Evolutionary conservation across 345 rosid genomes (phyloP).

Genomic region (Kandelia obovata): DNA sequence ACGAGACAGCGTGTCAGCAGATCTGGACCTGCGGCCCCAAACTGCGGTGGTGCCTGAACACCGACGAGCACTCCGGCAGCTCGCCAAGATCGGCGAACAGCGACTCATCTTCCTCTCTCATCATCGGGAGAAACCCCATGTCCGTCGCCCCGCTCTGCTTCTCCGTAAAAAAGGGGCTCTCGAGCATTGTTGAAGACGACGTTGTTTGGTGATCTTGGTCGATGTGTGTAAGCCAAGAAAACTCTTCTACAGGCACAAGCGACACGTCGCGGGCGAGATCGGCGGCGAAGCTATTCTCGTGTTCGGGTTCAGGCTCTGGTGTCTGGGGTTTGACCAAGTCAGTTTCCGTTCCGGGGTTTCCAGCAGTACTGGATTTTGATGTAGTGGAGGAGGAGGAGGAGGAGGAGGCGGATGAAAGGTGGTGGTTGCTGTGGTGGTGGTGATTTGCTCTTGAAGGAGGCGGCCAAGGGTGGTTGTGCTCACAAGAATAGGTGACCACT

Average conservation of each 20-base stretch:
- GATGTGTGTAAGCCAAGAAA: slow-evolving; percentile 79
- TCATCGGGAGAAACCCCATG: slow-evolving; percentile 37
- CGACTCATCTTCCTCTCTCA: slow-evolving; percentile 70
- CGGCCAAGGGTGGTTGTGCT: slow-evolving; percentile 95
- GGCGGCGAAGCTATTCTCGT: slow-evolving; percentile 43
- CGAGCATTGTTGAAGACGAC: slow-evolving; percentile 63
- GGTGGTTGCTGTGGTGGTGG: slow-evolving; percentile 26
- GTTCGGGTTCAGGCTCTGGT: slow-evolving; percentile 27
- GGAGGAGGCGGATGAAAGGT: slow-evolving; percentile 6
- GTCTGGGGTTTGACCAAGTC: slow-evolving; percentile 4
- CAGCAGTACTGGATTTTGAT: not conserved
- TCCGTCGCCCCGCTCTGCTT: slow-evolving; percentile 26
- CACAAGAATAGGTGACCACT: slow-evolving; percentile 80
- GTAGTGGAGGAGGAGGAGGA: slow-evolving; percentile 10
- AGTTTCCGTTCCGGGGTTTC: slow-evolving; percentile 12
- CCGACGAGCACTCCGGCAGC: slow-evolving; percentile 92
- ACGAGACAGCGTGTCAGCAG: slow-evolving; percentile 29
- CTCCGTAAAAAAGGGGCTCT: slow-evolving; percentile 55
- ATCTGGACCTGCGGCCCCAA: slow-evolving; percentile 65
- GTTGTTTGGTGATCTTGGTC: slow-evolving; percentile 32
- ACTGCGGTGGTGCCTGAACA: slow-evolving; percentile 59
- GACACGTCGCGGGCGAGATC: slow-evolving; percentile 43
- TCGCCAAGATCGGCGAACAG: slow-evolving; percentile 94
- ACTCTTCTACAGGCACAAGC: slow-evolving; percentile 50
- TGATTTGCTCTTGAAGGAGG: slow-evolving; percentile 50